Base-by-base conservation (phyloP, 2,329 filamentous ascomycete species). In the Zymoseptoria crescenta region DNA sequence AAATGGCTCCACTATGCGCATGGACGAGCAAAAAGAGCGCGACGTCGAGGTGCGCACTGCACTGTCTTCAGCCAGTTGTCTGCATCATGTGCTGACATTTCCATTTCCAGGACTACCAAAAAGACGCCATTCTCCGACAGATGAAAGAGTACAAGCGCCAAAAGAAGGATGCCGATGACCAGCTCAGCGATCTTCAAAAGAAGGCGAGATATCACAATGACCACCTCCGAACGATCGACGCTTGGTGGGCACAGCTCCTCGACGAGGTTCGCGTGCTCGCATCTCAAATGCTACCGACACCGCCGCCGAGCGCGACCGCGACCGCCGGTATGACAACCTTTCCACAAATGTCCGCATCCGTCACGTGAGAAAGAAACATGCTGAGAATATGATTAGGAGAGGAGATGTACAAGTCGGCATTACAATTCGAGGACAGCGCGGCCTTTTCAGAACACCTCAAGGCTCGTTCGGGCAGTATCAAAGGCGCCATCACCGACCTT, bases 61-160 rank as follows among this genome's bases (percentile, higher is more conserved):
- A 51, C 29, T 49, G 27, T 10, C 41, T 16, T 10, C 28, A 16
- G 20, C 29, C n/a, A 29, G 5, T 5, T 16, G n/a, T 58, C 52
- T 16, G 19, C 45, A 21, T 16, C n/a, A 41, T 16, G 30, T 56
- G 41, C 52, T 62, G 59, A 62, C 58, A 10, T 20, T 50, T 20
- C 56, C 49, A 1, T 8, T 62, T 74, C 68, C 75, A 95, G 91
- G 85, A 88, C 72, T 94, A 88, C 70, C 89, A 93, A 77, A 99
- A 97, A 78, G 94, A 96, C 79, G 94, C 94, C 64, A 96, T 99
- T 73, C 87, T 89, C 70, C 90, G 95, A 59, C 93, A 96, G 77
- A 96, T 99, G 91, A 89, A 91, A 72, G 94, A 97, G 76, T 96
- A 96, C 76, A 96, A 96, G 77, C 87, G 94, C 68, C 91, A 96